Base-by-base conservation (phyloP, 2,329 filamentous ascomycete species). In the Aspergillus nomiae region DNA sequence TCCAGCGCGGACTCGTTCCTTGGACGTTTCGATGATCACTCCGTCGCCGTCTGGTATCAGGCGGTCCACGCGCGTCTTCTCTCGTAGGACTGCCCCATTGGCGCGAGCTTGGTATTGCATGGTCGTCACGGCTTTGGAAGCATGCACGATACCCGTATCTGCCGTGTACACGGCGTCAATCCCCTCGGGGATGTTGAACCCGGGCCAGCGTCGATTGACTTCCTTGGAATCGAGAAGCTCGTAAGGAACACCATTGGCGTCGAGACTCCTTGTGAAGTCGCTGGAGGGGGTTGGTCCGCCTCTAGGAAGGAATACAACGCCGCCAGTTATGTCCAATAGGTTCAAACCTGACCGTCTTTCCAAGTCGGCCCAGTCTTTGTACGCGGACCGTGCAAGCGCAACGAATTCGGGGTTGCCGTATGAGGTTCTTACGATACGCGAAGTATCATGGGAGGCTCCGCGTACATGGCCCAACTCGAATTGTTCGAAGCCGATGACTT, bases 371-470 rank as follows among this genome's bases (percentile, higher is more conserved):
- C 71, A 74, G 55, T 74, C 70, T 24, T 67, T 69, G 54, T 73
- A 74, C 0, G 71, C 71, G 6, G 62, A 85, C 77, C 65, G 83
- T 77, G 28, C 84, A 78, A n/a, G 80, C 74, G 60, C 83, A 1
- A 73, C 72, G 54, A 67, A 71, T 58, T 74, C 70, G 0, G 71
- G 69, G 9, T 65, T 32, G n/a, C 62, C 61, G 24, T 74, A 68
- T 9, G 71, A 71, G 7, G 71, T 74, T n/a, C 72, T 60, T 8
- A 74, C 65, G 57, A 73, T 73, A 2, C 71, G 69, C 0, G 72
- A 74, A 3, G 72, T 74, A 58, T 74, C 71, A 56, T 73, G 71
- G 9, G 72, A 73, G 21, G 72, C 70, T 6, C 72, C 71, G 12
- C 62, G 65, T 16, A 74, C 72, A 54, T 74, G 70, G 19, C 72